phyloP scores from a whole-genome alignment of 140 eudicot species.

The Oenanthe javanica region DNA sequence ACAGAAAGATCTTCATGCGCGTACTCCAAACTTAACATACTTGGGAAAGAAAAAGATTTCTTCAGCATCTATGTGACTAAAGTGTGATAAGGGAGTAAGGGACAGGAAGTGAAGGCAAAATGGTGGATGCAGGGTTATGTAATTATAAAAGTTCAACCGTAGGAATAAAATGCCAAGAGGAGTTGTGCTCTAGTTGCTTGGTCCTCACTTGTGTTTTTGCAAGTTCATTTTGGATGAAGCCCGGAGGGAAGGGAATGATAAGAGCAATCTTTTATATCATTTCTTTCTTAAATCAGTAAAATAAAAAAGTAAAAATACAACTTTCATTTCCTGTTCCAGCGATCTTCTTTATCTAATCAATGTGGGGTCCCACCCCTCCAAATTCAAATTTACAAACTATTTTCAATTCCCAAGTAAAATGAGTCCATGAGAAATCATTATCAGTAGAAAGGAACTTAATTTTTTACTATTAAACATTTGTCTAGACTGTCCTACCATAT shows the following conservation, averaged over 20 bases:
- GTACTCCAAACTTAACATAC: not conserved
- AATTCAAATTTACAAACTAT: not conserved
- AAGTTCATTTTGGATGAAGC: not conserved
- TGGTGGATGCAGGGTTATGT: not conserved
- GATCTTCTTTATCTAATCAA: too few relatives aligned
- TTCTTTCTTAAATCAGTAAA: not conserved
- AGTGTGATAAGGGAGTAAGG: not conserved
- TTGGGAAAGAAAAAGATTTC: not conserved
- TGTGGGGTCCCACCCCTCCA: not conserved
- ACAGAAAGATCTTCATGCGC: not conserved
- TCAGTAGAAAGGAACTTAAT: not conserved
- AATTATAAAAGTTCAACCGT: not conserved
- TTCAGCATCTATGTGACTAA: not conserved
- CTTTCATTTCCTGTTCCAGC: not conserved
- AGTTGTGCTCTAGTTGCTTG: not conserved
- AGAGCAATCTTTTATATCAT: not conserved
- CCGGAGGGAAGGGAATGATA: not conserved
- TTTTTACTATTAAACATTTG: not conserved
- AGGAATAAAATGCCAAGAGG: not conserved
- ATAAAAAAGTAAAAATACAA: not conserved
- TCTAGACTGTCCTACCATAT: not conserved
- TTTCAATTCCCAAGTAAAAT: not conserved
- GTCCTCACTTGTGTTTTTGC: not conserved
- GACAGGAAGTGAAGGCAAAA: not conserved
- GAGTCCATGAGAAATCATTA: not conserved